Percentiles rank a stretch among this genome's conserved stretches.
phyloP scores from a whole-genome alignment of 306 rosid genomes.

The Benincasa hispida region DNA sequence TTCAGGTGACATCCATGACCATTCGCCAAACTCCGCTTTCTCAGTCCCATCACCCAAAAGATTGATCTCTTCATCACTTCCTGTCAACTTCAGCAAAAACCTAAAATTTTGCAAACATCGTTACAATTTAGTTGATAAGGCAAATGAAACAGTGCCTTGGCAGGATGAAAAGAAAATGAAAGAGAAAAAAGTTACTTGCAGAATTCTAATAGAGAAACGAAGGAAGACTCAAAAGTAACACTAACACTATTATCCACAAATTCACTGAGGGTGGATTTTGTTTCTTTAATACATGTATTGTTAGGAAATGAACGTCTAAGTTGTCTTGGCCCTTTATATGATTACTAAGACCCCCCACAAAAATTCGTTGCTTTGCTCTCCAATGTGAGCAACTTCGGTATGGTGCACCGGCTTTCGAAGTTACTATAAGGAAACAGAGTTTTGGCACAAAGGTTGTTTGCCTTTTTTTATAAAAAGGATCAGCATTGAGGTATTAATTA shows the following conservation, averaged over 20 bases:
- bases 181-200: not conserved
- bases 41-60: conserved; percentile 90
- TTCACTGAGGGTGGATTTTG: not conserved
- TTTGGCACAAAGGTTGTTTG: not conserved
- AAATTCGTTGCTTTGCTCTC: not conserved
- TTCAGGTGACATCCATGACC: conserved; percentile 77
- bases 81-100: conserved; percentile 71
- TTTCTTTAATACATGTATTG: not conserved
- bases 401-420: not conserved
- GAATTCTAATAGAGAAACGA: not conserved
- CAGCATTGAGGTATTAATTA: not conserved
- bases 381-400: not conserved
- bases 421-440: not conserved
- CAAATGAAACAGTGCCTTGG: not conserved
- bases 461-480: not conserved
- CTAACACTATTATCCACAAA: not conserved
- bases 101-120: conserved; percentile 19
- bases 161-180: not conserved
- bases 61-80: conserved; percentile 72
- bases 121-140: not conserved
- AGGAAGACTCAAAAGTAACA: not conserved
- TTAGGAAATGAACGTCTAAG: not conserved
- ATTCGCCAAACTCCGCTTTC: conserved; percentile 87
- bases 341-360: no score
- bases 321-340: not conserved